Conservation (phyloP, 176 grass and related monocot species). For the Eleusine coracana region DNA sequence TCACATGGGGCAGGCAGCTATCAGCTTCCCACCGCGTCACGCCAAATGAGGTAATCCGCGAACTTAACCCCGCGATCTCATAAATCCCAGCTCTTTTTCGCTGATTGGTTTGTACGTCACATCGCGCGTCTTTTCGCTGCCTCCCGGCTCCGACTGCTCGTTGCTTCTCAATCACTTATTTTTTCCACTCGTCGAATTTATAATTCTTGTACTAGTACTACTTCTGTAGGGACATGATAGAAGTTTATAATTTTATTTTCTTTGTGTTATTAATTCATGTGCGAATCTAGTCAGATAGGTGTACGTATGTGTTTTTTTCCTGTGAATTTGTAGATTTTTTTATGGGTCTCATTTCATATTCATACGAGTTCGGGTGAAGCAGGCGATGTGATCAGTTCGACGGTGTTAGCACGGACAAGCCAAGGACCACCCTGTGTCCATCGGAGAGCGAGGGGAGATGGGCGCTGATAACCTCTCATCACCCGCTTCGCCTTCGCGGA, state of each 20-base stretch:
- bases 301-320: too few species aligned
- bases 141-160: background rate
- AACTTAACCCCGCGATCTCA: background rate
- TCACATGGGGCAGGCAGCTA: background rate
- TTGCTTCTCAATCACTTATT: background rate
- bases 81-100: background rate
- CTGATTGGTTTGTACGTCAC: constrained; percentile 39
- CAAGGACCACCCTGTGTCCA: constrained; percentile 3
- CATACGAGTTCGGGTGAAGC: background rate
- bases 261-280: too few species aligned
- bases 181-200: background rate
- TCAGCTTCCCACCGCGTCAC: constrained; percentile 10
- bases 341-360: background rate
- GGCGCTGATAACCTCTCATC: background rate
- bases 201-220: background rate
- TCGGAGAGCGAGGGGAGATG: constrained; percentile 29
- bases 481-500: background rate
- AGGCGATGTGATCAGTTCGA: constrained; percentile 5
- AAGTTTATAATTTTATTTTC: background rate
- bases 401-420: background rate
- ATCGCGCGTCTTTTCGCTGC: constrained; percentile 1
- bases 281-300: too few species aligned
- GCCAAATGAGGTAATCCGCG: constrained; percentile 35
- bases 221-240: background rate
- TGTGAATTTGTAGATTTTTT: too few species aligned